Evolutionary conservation across 2,329 filamentous ascomycete species (phyloP), one percentile per base, ranked within the genome.

Genomic region (Penicillium sp.): DNA sequence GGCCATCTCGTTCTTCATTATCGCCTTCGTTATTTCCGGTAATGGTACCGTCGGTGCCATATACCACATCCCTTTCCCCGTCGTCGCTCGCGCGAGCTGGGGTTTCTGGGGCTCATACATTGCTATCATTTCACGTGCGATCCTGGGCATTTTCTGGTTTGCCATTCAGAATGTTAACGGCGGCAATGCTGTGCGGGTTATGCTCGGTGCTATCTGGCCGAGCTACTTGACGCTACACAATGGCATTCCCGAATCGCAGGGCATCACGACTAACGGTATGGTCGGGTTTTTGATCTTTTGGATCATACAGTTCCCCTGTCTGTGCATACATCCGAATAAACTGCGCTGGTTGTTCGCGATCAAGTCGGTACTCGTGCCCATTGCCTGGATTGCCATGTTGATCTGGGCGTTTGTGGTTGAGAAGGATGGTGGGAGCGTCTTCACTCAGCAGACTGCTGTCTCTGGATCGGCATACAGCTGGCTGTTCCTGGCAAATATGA

Each of bases 161-260:
- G 80, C 81, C 0, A 83, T 86, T 38, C 81, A 85, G 54, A 80
- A 78, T 32, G 79, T 80, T 49, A 83, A 82, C 52, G 82, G 82
- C 0, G 80, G 77, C 0, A 77, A 78, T 46, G 70, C 73, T 0
- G 69, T 79, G 7, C 67, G 68, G 4, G 73, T 75, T 35, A 77
- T 78, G 65, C 65, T 80, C 11, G 71, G 72, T 6, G 77, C 77
- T 1, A 80, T 81, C 52, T 75, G 70, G 71, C 70, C 71, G 2
- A 68, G 65, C 11, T 73, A 65, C 44, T 52, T 64, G 36, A 49
- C 52, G 1, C 41, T 74, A n/a, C 52, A 56, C 8, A 73, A 74
- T 47, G 43, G 47, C 20, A 69, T 75, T 9, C 64, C 73, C 1
- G 65, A 58, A 2, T 61, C 60, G 3, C 63, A 74, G 49, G 72